Evolutionary conservation across 2,329 filamentous ascomycete genomes (phyloP), one percentile per base, ranked within the genome.

Genomic region (Penicillium sp.): DNA sequence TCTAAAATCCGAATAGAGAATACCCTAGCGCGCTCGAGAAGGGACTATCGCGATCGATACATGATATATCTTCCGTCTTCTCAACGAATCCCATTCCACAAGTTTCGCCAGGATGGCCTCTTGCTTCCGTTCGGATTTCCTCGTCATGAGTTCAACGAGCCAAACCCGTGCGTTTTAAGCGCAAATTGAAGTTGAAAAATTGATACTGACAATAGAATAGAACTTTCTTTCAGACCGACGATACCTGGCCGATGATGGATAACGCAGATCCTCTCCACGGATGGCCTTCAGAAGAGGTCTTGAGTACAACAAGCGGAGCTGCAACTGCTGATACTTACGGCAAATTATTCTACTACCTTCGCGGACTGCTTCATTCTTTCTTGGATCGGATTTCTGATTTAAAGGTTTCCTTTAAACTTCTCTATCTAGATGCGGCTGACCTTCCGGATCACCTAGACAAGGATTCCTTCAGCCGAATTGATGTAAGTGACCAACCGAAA

Each of bases 101-200:
- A 70, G 37, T 82, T 80, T 60, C 72, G 76, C 15, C 35, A 68
- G 22, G 72, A 81, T 38, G 80, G 80, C 0, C 63, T 81, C 3
- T 62, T 83, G 2, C 64, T 81, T 4, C 81, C 79, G 1, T 82
- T 79, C 69, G 78, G 78, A 1, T n/a, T 33, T 51, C 24, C 13
- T 35, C 49, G 49, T 19, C 26, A 30, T 19, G 49, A 51, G n/a
- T 51, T 51, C 26, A 19, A 5, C 4, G 28, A 30, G 49, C 24
- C 49, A 8, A 35, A 51, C 28, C 49, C 28, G 49, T 51, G 6
- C 28, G 49, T 33, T 6, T 1, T 9, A 0, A 12, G n/a, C 12
- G 49, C 9, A 51, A 35, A 19, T 15, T 17, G 3, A 26, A 9
- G 17, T 13, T 51, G 4, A 1, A 6, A 33, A n/a, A 35, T 4